Base-by-base conservation (phyloP, 345 rosid genomes). In the Aegle marmelos region DNA sequence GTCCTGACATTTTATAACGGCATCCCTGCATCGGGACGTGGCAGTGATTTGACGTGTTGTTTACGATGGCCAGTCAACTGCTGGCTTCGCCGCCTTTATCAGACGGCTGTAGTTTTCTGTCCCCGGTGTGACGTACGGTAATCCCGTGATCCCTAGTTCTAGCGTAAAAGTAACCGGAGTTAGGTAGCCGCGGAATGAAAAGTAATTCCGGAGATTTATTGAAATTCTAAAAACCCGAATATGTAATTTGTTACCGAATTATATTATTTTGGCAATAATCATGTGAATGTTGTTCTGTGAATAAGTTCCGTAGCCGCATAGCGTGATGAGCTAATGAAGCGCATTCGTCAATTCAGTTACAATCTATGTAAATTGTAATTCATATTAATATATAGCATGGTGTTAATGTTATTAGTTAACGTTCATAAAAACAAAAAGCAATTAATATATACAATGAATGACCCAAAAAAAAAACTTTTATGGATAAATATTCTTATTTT, bases 21-120 rank as follows among this genome's bases (percentile, higher is more conserved):
- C 6, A 36, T 37, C 7, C 39, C 0, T 6, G 22, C 56, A 27
- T 16, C 5, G 56, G 53, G 60, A 41, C 22, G 73, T 70, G 76
- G 50, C 10, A 7, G 10, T 59, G 34, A 76, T 28, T 54, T 63
- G 48, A 76, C 68, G 28, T 73, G 77, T 66, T 37, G n/a, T n/a
- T n/a, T n/a, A 73, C 75, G 80, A 75, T 58, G 67, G 68, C 34
- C 10, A 69, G 59, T 69, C 58, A 80, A 61, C 59, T 28, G 9
- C 59, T 61, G 59, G 24, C 25, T n/a, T 66, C 61, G 82, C 79
- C 48, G 84, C 66, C 68, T 69, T 39, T 73, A 75, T 76, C 82
- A 36, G 72, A 80, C 86, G 82, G 84, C 79, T 59, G 25, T n/a
- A 1, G 34, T 63, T 72, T 10, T 50, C 73, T 74, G 34, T 41